Conservation (phyloP, 345 rosid genomes). For the Hibiscus tridactylites region DNA sequence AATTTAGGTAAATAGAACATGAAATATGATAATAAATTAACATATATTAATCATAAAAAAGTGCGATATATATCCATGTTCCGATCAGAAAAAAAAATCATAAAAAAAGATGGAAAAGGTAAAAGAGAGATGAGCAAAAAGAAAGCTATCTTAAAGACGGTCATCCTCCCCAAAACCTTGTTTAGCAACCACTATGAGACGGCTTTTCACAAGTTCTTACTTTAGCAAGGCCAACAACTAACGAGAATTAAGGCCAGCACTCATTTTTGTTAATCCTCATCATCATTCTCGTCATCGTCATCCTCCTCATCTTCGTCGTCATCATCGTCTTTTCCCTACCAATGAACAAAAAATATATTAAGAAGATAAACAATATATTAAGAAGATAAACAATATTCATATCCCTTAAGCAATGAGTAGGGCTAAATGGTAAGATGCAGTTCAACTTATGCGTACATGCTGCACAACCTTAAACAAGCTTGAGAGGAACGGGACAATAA, state of each 20-base stretch:
- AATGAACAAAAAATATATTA: neutral
- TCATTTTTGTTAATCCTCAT: slow-evolving; percentile 23
- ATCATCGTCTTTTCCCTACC: slow-evolving; percentile 46
- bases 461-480: too few relatives aligned
- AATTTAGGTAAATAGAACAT: neutral
- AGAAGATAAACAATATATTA: neutral
- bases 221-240: slow-evolving; percentile 12
- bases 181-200: slow-evolving; percentile 21
- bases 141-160: slow-evolving; percentile 15
- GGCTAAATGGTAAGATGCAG: neutral
- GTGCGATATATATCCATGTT: neutral
- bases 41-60: neutral
- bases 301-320: slow-evolving; percentile 47
- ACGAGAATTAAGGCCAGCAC: neutral
- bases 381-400: neutral
- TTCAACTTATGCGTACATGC: neutral
- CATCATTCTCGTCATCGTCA: slow-evolving; percentile 21
- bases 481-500: neutral
- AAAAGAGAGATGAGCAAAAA: neutral
- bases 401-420: neutral
- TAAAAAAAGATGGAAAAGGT: neutral
- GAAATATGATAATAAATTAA: neutral
- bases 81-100: neutral
- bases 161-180: slow-evolving; percentile 19
- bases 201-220: slow-evolving; percentile 30